Base-by-base conservation (phyloP, 169 alveolate genomes). In the Cryptosporidium xiaoi region DNA sequence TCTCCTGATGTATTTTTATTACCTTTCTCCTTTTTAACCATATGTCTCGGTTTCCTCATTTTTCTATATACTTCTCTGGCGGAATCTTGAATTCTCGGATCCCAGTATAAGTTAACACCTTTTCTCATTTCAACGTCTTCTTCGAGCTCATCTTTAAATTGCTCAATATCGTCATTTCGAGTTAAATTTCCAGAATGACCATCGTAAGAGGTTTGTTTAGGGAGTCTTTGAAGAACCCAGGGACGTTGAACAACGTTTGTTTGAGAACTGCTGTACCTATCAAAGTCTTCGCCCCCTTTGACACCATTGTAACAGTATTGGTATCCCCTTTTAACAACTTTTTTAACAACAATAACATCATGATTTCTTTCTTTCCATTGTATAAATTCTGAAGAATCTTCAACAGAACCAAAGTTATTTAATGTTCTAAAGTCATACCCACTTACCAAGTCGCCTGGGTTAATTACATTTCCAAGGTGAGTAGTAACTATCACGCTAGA, bases 81-180 rank as follows among this genome's bases (percentile, higher is more conserved):
- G n/a, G 77, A 12, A 12, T 60, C 71, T 8, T 77, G 69, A 29
- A 62, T 44, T 50, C 87, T 91, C 5, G 87, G 82, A 82, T 94
- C 93, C 90, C 94, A 94, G 83, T 93, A 96, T 31, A 96, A 66
- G 87, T 92, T 94, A 27, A 96, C 91, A 33, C 93, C 87, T 44
- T 85, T 90, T 84, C 97, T 90, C 71, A 96, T 82, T 51, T 94
- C 97, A 60, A 95, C 94, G 65, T 94, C 96, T 50, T 92, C 94
- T 82, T 94, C 98, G 34, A 96, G 90, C 71, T 96, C 98, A 60
- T 92, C 91, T 91, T 95, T 68, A 93, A 96, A 96, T 66, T 93
- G 95, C 48, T 96, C 97, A 55, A 92, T 91, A 65, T 94, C 96
- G 56, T 92, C 84, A 36, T 94, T 60, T 16, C 29, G 64, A 53